These are phyloP conservation scores for Plectranthus barbatus DNA, from an alignment of 257 asterid genomes.

Conservation along the genomic window DNA sequence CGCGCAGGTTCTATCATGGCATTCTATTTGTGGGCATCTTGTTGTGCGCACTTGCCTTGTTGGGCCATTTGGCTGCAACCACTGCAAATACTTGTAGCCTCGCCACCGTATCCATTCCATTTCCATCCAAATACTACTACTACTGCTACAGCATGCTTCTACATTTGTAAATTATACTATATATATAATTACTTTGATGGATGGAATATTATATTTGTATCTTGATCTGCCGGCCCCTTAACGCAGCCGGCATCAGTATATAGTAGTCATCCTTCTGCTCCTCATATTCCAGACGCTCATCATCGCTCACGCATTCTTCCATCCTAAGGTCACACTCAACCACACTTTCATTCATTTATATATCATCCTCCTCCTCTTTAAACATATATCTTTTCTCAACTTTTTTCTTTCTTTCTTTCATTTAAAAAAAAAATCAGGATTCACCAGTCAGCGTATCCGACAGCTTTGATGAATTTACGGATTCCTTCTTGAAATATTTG, in stretches of 20 bases:
- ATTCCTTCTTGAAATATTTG: slow-evolving; percentile 32
- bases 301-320: slow-evolving; percentile 30
- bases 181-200: too few species aligned
- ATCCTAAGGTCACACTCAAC: too few species aligned
- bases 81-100: slow-evolving; percentile 37
- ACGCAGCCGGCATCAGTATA: slow-evolving; percentile 28
- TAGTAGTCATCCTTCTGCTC: slow-evolving; percentile 28
- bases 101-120: slow-evolving; percentile 36
- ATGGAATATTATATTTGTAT: too few species aligned
- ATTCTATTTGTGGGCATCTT: slow-evolving; percentile 45
- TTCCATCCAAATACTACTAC: too few species aligned
- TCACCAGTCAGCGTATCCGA: slow-evolving; percentile 24
- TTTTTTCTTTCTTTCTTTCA: neutral
- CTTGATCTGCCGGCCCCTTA: too few species aligned
- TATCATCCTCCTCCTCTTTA: too few species aligned
- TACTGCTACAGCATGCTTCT: too few species aligned
- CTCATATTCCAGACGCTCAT: slow-evolving; percentile 35
- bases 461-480: slow-evolving; percentile 24
- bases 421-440: too few species aligned
- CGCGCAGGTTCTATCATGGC: slow-evolving; percentile 59
- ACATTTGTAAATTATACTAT: too few species aligned
- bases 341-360: too few species aligned
- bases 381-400: too few species aligned
- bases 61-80: slow-evolving; percentile 51
- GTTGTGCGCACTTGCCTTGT: slow-evolving; percentile 43